Conservation (phyloP, 2,329 filamentous ascomycete species). For the Claviceps pazoutovae region DNA sequence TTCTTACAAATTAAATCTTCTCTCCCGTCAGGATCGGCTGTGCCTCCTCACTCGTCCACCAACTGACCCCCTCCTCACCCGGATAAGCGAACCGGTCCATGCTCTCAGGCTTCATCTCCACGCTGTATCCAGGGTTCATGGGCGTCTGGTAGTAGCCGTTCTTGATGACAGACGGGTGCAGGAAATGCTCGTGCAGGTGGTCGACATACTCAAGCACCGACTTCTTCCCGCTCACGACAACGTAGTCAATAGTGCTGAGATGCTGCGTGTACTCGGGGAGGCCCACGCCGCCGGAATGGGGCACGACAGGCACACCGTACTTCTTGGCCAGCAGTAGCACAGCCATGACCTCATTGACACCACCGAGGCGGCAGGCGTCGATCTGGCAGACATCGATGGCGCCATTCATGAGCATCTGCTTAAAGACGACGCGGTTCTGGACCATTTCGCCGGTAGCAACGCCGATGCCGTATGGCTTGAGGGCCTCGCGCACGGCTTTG, state of each 20-base stretch:
- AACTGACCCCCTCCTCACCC: slow-evolving; percentile 63
- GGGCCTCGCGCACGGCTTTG: slow-evolving; percentile 68
- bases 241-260: slow-evolving; percentile 83
- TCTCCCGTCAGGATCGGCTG: slow-evolving; percentile 53
- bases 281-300: slow-evolving; percentile 79
- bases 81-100: slow-evolving; percentile 72
- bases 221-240: slow-evolving; percentile 68
- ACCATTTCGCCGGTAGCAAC: slow-evolving; percentile 92
- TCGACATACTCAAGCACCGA: slow-evolving; percentile 85
- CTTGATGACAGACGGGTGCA: slow-evolving; percentile 65
- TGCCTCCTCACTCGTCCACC: slow-evolving; percentile 77
- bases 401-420: slow-evolving; percentile 68
- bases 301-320: slow-evolving; percentile 67
- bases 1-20: slow-evolving; percentile 28
- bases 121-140: slow-evolving; percentile 69
- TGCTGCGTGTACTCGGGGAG: slow-evolving; percentile 92
- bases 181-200: slow-evolving; percentile 85
- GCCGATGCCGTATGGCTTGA: slow-evolving; percentile 60
- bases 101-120: slow-evolving; percentile 83
- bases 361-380: slow-evolving; percentile 78
- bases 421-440: slow-evolving; percentile 89
- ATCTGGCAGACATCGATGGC: slow-evolving; percentile 84
- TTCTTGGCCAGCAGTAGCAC: slow-evolving; percentile 76
- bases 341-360: slow-evolving; percentile 85
- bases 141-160: slow-evolving; percentile 84